Evolutionary conservation across 164 flowering plant species (phyloP).

Genomic region (Piper longum): DNA sequence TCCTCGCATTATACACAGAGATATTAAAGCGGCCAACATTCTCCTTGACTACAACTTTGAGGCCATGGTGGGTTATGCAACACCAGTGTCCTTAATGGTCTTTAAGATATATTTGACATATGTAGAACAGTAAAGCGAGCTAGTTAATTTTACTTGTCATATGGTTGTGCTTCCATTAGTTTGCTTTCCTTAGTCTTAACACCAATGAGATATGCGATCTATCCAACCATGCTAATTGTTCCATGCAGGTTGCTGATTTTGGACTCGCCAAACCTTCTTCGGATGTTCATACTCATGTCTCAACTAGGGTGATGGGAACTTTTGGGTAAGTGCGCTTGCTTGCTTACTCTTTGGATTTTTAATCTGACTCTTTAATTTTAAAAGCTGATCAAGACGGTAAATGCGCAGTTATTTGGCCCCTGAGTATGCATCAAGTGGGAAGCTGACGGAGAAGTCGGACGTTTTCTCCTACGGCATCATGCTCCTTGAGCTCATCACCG

Average conservation of each 20-base stretch:
- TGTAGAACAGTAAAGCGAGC: too few relatives aligned
- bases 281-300: slow-evolving; percentile 64
- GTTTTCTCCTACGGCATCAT: slow-evolving; percentile 82
- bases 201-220: too few relatives aligned
- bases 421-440: slow-evolving; percentile 85
- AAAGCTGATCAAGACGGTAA: too few relatives aligned
- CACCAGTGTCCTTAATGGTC: too few relatives aligned
- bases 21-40: neutral
- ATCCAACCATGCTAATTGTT: too few relatives aligned
- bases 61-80: slow-evolving; percentile 38
- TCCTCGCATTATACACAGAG: slow-evolving; percentile 60
- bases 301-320: slow-evolving; percentile 94
- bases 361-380: too few relatives aligned
- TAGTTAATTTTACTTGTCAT: too few relatives aligned
- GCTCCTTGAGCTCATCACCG: slow-evolving; percentile 74
- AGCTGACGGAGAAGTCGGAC: slow-evolving; percentile 84
- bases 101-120: too few relatives aligned
- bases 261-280: slow-evolving; percentile 72
- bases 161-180: too few relatives aligned
- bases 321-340: slow-evolving; percentile 47
- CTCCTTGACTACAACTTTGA: slow-evolving; percentile 25
- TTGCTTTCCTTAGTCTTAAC: too few relatives aligned
- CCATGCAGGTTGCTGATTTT: slow-evolving; percentile 72
- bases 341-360: neutral
- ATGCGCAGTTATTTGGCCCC: slow-evolving; percentile 75